These are phyloP conservation scores for Aspergillus puulaauensis DNA, from an alignment of 2,329 filamentous ascomycete genomes.

Conservation along the genomic window DNA sequence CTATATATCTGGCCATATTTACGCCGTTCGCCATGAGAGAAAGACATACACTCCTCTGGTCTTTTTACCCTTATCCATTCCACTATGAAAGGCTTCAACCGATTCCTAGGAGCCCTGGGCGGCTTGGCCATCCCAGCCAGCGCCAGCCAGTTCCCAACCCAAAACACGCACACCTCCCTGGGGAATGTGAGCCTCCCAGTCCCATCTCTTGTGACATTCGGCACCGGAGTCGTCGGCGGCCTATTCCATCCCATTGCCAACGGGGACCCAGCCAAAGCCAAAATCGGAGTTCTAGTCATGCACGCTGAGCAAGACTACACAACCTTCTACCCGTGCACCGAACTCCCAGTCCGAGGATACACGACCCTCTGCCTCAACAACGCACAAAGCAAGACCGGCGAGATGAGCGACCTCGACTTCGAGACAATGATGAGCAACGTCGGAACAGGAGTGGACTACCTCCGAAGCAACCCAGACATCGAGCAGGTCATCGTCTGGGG, in stretches of 20 bases:
- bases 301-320: neutral
- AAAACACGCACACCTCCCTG: neutral
- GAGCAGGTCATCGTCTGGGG: neutral
- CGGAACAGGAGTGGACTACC: neutral
- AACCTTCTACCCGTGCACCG: neutral
- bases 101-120: neutral
- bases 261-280: neutral
- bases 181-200: neutral
- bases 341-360: neutral
- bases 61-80: too few relatives aligned
- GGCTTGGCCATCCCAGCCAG: neutral
- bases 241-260: neutral
- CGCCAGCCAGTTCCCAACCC: neutral
- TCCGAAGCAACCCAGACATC: neutral
- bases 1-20: too few relatives aligned
- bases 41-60: rapidly evolving
- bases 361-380: neutral
- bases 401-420: neutral
- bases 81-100: neutral
- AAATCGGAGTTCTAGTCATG: neutral
- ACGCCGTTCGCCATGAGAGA: too few relatives aligned
- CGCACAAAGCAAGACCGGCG: neutral
- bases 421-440: neutral
- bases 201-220: neutral
- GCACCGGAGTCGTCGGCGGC: neutral